phyloP scores from a whole-genome alignment of 345 rosid genomes.

The Leavenworthia alabamica region DNA sequence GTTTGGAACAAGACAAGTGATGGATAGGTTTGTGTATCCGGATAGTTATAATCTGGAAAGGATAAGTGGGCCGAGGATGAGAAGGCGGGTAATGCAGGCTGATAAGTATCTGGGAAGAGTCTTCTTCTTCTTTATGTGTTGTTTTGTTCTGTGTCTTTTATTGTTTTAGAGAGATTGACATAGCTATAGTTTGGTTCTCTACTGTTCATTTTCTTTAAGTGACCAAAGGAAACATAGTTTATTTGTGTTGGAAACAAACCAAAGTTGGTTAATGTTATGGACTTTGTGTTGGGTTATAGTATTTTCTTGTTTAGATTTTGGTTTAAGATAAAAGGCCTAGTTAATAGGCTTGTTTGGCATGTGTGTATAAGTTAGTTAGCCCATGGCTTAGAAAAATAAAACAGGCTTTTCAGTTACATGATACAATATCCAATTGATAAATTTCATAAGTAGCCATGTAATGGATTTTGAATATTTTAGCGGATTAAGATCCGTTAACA shows the following conservation, averaged over 20 bases:
- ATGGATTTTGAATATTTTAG: too few relatives aligned
- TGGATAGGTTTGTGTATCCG: constrained; percentile 43
- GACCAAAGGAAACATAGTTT: constrained; percentile 3
- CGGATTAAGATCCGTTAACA: too few relatives aligned
- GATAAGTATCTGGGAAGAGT: constrained; percentile 69
- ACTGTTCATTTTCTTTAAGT: neutral
- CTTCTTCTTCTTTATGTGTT: constrained; percentile 68
- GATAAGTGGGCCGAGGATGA: constrained; percentile 46
- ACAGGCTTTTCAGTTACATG: neutral
- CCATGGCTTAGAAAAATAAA: neutral
- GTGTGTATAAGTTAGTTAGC: neutral
- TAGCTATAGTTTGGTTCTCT: neutral
- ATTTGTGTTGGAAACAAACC: constrained; percentile 8
- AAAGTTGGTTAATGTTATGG: neutral
- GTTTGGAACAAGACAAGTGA: constrained; percentile 47
- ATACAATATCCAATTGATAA: neutral
- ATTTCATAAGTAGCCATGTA: too few relatives aligned
- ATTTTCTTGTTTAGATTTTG: neutral
- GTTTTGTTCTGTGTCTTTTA: constrained; percentile 57
- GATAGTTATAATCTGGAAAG: constrained; percentile 47
- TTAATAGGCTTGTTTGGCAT: neutral
- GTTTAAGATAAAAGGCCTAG: neutral
- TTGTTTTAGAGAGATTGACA: constrained; percentile 47
- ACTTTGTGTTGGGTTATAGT: neutral
- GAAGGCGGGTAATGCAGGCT: constrained; percentile 68